Percentiles rank a stretch among this genome's conserved stretches.
These are phyloP conservation scores for Piper betle DNA, from an alignment of 164 flowering plant species.

Conservation along the genomic window DNA sequence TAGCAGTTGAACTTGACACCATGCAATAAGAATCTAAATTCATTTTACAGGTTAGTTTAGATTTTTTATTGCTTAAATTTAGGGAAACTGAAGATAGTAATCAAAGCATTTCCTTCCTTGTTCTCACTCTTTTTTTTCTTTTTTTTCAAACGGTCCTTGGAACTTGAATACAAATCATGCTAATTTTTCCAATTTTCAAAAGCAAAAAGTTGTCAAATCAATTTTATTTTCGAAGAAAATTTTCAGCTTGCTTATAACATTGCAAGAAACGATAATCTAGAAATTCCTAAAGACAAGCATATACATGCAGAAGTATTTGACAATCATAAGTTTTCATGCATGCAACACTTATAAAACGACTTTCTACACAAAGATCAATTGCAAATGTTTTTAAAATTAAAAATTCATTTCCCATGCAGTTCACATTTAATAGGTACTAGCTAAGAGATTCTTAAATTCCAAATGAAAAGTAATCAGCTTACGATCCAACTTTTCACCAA, in stretches of 20 bases:
- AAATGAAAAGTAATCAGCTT: conserved; percentile 18
- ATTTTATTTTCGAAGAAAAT: no score
- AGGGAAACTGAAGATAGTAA: background rate
- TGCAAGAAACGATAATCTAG: no score
- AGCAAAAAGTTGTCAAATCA: no score
- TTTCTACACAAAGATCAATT: background rate
- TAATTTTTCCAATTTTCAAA: no score
- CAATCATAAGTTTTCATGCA: background rate
- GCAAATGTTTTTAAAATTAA: no score
- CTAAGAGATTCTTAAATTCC: background rate
- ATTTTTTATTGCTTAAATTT: no score
- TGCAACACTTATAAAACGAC: background rate
- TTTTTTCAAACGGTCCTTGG: no score
- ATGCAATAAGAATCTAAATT: background rate
- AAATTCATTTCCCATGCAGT: background rate
- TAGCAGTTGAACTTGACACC: background rate
- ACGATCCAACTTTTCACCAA: conserved; percentile 95
- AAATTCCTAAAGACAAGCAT: background rate
- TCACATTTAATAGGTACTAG: background rate
- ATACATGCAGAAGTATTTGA: background rate
- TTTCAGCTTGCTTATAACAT: no score
- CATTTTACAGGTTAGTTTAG: no score
- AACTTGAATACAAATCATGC: no score
- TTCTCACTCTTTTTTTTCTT: no score
- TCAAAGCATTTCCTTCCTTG: background rate